Base-by-base conservation (phyloP, 2,329 filamentous ascomycete species). In the Hymenoscyphus infarciens region DNA sequence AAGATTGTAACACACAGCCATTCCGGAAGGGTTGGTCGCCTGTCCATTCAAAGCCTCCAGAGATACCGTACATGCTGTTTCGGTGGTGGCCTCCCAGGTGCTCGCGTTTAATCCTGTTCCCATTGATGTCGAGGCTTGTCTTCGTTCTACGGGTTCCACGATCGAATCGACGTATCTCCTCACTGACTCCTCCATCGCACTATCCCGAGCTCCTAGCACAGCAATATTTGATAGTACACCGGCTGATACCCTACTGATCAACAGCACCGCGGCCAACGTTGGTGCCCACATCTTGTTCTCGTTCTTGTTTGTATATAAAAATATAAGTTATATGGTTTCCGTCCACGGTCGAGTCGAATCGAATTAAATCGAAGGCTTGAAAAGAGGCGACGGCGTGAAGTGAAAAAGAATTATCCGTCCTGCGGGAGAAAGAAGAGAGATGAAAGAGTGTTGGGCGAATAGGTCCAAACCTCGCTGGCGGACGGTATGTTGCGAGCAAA, bases 1-100 rank as follows among this genome's bases (percentile, higher is more conserved):
- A 27, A 96, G 76, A 74, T 95, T 96, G 78, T 94, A 95, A 82
- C 91, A 96, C 56, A 91, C 84, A 63, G 88, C 88, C 56, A 91
- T 84, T 58, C 91, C 91, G 10, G 89, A 88, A 5, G 89, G 89
- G 68, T 93, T 94, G 27, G 83, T 82, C 52, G 86, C 83, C 64
- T 81, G 78, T 11, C 76, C 77, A 15, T 79, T 78, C 57, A 92
- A 79, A 29, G 76, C 73, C 2, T 75, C 74, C 19, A 95, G 79
- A 8, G 83, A 81, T 25, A 77, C 70, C 54, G 77, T 77, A 75
- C 91, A 95, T 25, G 87, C 87, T 11, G 77, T 70, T 35, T 80
- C 78, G 7, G 84, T 88, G 53, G 79, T 73, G 3, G 71, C 68
- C 65, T 87, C 78, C 86, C 86, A 89, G 6, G 79, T 75, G 2